Base-by-base conservation (phyloP, 1,284 basidiomycete species). In the Ustilago vetiveriae region DNA sequence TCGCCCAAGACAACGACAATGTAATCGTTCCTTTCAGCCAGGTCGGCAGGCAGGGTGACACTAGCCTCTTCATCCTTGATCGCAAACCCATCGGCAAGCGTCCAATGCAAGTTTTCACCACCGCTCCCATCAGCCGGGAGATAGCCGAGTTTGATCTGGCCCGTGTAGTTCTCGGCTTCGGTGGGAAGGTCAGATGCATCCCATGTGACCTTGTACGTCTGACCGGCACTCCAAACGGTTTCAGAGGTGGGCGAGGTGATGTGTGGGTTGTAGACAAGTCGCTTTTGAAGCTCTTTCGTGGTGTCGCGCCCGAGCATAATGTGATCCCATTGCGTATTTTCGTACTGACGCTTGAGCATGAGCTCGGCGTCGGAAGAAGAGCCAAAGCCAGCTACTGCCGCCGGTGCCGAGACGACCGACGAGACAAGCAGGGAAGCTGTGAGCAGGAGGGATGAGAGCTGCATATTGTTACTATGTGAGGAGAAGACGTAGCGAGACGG, bases 1-100 rank as follows among this genome's bases (percentile, higher is more conserved):
- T 72, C 69, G 24, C 69, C 69, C 10, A 72, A n/a, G 13, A 72
- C 33, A 4, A 72, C 65, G 5, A 72, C 59, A 23, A 68, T 64
- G 47, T 69, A 72, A 14, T 67, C 57, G n/a, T 41, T 11, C 36
- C 69, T 44, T 24, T 48, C 14, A 21, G 43, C 33, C 4, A 69
- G 30, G 24, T 68, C 60, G 0, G 6, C n/a, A 10, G 69, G 69
- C 6, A 72, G 23, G 9, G 55, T 69, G 39, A 74, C 37, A 5
- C 16, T 26, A 10, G 41, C 43, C 27, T 43, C 21, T 23, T 55
- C 68, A 24, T 41, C 47, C 14, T 42, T 42, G 40, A 71, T 63
- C 5, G 44, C 27, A 32, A 74, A 71, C 4, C 50, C 62, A 1
- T 53, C 24, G 2, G 68, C 52, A 4, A 74, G 55, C 4, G 40